phyloP scores from a whole-genome alignment of 805 yeast genomes.

The Zygotorulaspora florentina region DNA sequence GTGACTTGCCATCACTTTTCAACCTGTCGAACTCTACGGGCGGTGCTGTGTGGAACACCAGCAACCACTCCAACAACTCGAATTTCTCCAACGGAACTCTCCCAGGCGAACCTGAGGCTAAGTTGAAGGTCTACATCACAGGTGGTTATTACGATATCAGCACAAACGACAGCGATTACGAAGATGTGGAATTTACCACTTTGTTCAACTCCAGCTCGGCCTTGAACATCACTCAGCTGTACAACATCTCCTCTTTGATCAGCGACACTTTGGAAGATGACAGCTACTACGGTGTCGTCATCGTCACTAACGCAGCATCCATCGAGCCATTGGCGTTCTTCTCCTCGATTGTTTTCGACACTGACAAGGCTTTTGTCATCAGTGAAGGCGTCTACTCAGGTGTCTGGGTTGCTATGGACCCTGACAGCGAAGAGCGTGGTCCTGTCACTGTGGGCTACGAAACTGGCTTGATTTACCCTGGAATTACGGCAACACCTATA shows the following conservation, averaged over 20 bases:
- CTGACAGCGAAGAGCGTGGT: constrained; percentile 23
- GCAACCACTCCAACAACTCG: constrained; percentile 9
- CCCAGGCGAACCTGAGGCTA: neutral
- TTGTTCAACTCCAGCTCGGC: constrained; percentile 22
- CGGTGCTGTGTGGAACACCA: constrained; percentile 8
- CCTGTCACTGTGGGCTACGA: constrained; percentile 22
- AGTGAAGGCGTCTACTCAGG: constrained; percentile 19
- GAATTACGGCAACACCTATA: constrained; percentile 26
- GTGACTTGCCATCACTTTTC: constrained; percentile 1
- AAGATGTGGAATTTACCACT: constrained; percentile 11
- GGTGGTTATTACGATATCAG: constrained; percentile 22
- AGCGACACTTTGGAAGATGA: constrained; percentile 15
- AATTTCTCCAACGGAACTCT: constrained; percentile 8
- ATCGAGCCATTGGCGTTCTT: constrained; percentile 29
- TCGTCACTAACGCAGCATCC: constrained; percentile 23
- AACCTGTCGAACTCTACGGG: constrained; percentile 6
- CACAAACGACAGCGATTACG: constrained; percentile 10
- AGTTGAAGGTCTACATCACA: constrained; percentile 19
- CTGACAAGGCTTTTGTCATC: constrained; percentile 24
- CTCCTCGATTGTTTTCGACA: constrained; percentile 20
- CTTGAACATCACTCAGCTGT: constrained; percentile 27
- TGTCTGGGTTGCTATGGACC: constrained; percentile 18
- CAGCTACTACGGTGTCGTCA: constrained; percentile 22
- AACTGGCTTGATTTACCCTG: constrained; percentile 28
- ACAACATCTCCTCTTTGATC: constrained; percentile 13